Evolutionary conservation across 768 basidiomycete genomes (phyloP), one percentile per base, ranked within the genome.

Genomic region (Chalciporus pseudorubinellus): DNA sequence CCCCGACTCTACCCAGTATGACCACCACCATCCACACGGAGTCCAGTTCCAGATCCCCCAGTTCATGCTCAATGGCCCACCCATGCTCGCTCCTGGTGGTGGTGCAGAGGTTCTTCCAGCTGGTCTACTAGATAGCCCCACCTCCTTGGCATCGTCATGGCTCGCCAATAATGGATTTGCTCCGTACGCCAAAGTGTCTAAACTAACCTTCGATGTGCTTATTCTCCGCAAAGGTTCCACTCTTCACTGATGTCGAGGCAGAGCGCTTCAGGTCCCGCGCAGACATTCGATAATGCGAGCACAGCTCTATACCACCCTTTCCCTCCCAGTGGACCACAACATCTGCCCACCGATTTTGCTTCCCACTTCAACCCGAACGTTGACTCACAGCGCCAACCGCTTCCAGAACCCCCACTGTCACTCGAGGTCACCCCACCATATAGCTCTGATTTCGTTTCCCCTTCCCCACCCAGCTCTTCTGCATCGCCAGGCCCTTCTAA

Each of bases 61-160:
- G 22, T 88, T 85, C 64, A 77, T 89, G 69, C 72, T 80, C 59
- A 68, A 68, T 53, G 77, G 77, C 4, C 73, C 78, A 0, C 84
- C 87, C 22, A 76, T 78, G 2, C 75, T 89, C 19, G 84, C 84
- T 2, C 81, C 77, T 2, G 87, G 86, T 19, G 87, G 87, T 20
- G 87, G 89, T 31, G 87, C 84, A 10, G 89, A 89, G 67, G 81
- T 85, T 13, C 63, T 89, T n/a, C 80, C 84, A 11, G 69, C 71
- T 3, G 75, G 75, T 34, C 67, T 77, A 51, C 58, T 65, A 19
- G 63, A 58, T 40, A 58, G 46, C 19, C 46, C 64, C 16, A 57
- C 39, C 65, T 65, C 62, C 10, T 46, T 67, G 18, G 67, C 72
- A 33, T 68, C 75, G 7, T 60, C 73, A 4, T 87, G 84, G 84